Evolutionary conservation across 495 filamentous ascomycete genomes (phyloP).

Genomic region (Xylaria intraflava): DNA sequence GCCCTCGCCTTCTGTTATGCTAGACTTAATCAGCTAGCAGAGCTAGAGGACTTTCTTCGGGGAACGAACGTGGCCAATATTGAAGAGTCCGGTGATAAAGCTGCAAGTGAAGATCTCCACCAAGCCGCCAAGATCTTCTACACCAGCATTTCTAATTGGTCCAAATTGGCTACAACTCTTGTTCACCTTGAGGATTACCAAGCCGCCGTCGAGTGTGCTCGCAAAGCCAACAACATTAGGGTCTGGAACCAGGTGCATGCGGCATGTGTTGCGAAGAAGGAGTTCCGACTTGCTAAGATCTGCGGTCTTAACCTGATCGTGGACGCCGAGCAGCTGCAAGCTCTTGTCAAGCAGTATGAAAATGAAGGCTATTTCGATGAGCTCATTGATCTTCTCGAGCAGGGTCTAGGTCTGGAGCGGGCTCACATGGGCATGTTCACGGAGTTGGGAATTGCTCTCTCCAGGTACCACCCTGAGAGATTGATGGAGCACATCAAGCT

Average conservation of each 20-base stretch:
- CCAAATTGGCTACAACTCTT: constrained; percentile 93
- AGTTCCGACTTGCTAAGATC: constrained; percentile 98
- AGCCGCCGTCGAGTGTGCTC: constrained; percentile 94
- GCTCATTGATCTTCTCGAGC: constrained; percentile 88
- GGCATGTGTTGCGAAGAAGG: constrained; percentile 95
- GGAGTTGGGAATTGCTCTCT: constrained; percentile 86
- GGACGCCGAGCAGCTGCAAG: constrained; percentile 91
- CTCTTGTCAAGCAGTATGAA: constrained; percentile 94
- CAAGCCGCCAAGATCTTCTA: constrained; percentile 99
- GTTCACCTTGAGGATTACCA: constrained; percentile 97
- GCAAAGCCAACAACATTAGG: constrained; percentile 98
- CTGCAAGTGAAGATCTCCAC: constrained; percentile 88
- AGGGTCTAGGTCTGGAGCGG: constrained; percentile 89
- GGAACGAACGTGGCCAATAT: constrained; percentile 91
- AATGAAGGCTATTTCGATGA: constrained; percentile 97
- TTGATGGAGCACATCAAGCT: constrained; percentile 98
- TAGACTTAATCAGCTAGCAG: constrained; percentile 79
- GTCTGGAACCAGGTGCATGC: constrained; percentile 99
- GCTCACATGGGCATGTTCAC: constrained; percentile 88
- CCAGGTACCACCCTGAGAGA: constrained; percentile 93
- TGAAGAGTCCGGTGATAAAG: constrained; percentile 95
- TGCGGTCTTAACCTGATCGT: constrained; percentile 98
- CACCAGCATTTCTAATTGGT: constrained; percentile 98
- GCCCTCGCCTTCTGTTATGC: constrained; percentile 89
- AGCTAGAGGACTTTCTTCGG: constrained; percentile 95